These are phyloP conservation scores for Penicillium nucicola DNA, from an alignment of 495 filamentous ascomycete species.

Conservation along the genomic window DNA sequence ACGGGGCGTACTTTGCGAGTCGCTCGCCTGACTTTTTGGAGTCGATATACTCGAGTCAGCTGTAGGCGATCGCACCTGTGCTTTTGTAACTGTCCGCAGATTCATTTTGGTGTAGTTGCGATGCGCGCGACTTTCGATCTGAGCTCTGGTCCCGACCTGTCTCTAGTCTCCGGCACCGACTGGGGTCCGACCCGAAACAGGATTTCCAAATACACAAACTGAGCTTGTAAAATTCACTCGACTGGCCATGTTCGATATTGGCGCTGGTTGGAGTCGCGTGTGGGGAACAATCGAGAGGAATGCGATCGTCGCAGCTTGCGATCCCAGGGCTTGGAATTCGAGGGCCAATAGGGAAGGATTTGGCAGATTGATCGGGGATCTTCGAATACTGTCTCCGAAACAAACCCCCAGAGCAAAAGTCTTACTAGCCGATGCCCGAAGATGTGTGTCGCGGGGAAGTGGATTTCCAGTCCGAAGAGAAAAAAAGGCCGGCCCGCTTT, in stretches of 20 bases:
- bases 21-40: constrained; percentile 17
- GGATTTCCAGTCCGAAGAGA: not conserved
- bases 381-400: not conserved
- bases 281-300: not conserved
- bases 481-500: not conserved
- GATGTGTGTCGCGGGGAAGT: not conserved
- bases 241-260: constrained; percentile 26
- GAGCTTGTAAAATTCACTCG: constrained; percentile 11
- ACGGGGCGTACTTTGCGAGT: constrained; percentile 17
- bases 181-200: constrained; percentile 7
- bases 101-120: constrained; percentile 13
- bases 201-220: constrained; percentile 16
- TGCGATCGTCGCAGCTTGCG: not conserved
- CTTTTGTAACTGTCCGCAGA: constrained; percentile 14
- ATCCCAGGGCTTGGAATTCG: not conserved
- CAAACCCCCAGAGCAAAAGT: not conserved
- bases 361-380: not conserved
- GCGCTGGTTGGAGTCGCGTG: not conserved
- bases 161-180: constrained; percentile 23
- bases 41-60: constrained; percentile 11
- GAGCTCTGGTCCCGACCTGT: not conserved
- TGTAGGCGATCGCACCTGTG: constrained; percentile 11
- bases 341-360: constrained; percentile 1
- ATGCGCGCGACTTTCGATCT: not conserved
- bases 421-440: not conserved